Conservation (phyloP, 1,139 yeast genomes). For the Hyphopichia burtonii region DNA sequence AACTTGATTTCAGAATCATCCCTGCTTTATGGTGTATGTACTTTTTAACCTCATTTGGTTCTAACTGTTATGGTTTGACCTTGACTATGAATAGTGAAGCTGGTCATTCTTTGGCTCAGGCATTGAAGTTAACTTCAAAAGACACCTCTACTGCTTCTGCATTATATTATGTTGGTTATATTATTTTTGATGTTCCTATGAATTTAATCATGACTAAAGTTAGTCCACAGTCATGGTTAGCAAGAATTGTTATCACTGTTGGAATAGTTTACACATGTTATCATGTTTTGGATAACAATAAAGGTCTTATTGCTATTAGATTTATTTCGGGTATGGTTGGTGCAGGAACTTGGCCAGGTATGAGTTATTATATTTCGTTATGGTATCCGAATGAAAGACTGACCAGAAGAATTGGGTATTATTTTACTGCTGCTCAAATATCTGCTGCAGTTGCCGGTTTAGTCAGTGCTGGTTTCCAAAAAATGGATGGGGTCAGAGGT, state of each 20-base stretch:
- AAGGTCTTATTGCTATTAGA: conserved; percentile 70
- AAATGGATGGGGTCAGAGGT: conserved; percentile 71
- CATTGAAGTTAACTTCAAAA: conserved; percentile 51
- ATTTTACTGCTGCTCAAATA: conserved; percentile 87
- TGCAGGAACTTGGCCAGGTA: conserved; percentile 94
- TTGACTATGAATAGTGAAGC: conserved; percentile 71
- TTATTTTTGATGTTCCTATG: conserved; percentile 85
- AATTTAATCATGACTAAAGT: conserved; percentile 79
- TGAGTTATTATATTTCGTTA: conserved; percentile 77
- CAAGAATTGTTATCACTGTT: conserved; percentile 73
- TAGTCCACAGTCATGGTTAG: conserved; percentile 83
- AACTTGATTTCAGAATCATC: conserved; percentile 67
- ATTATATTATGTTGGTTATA: conserved; percentile 77
- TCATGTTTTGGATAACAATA: conserved; percentile 49
- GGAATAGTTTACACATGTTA: conserved; percentile 79
- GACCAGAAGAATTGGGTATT: conserved; percentile 81
- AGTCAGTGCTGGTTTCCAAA: conserved; percentile 84
- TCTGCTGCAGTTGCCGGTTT: conserved; percentile 86
- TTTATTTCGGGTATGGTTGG: conserved; percentile 78
- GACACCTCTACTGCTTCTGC: conserved; percentile 78
- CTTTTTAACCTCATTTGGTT: conserved; percentile 77
- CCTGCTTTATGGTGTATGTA: conserved; percentile 84
- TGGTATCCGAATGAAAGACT: conserved; percentile 85
- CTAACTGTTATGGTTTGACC: conserved; percentile 74
- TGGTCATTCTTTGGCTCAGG: conserved; percentile 62